Conservation (phyloP, 805 yeast genomes). For the Ogataea haglerorum region DNA sequence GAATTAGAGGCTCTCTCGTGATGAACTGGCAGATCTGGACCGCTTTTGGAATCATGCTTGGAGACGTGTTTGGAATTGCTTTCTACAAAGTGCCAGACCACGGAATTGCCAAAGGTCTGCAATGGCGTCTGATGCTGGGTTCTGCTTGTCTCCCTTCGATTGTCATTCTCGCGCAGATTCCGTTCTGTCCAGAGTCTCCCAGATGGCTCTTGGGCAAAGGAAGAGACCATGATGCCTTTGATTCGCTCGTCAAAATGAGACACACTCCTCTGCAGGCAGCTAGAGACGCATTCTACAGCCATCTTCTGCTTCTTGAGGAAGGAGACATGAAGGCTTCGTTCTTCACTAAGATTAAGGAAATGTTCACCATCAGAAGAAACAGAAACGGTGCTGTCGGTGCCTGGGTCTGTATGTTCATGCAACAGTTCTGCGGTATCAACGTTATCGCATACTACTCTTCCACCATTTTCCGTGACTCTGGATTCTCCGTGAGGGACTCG, state of each 20-base stretch:
- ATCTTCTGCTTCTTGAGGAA: conserved; percentile 59
- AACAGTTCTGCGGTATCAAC: conserved; percentile 45
- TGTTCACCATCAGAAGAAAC: conserved; percentile 73
- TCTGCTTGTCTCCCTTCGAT: conserved; percentile 37
- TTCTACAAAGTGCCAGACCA: conserved; percentile 35
- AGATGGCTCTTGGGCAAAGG: conserved; percentile 41
- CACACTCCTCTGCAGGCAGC: conserved; percentile 26
- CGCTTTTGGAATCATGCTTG: conserved; percentile 38
- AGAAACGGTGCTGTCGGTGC: conserved; percentile 62
- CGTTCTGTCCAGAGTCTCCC: conserved; percentile 42
- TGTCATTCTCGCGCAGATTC: conserved; percentile 36
- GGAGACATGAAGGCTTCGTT: conserved; percentile 34
- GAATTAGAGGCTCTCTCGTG: conserved; percentile 39
- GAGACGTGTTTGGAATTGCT: conserved; percentile 36
- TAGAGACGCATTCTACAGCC: conserved; percentile 38
- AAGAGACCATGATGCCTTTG: conserved; percentile 40
- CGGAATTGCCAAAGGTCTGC: conserved; percentile 40
- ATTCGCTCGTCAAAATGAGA: conserved; percentile 39
- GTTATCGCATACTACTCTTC: conserved; percentile 64
- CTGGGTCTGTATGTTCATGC: conserved; percentile 34
- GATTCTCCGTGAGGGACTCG: conserved; percentile 58
- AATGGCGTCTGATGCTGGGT: conserved; percentile 57
- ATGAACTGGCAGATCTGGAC: conserved; percentile 71
- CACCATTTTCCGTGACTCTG: conserved; percentile 65
- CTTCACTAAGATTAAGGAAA: conserved; percentile 46